Evolutionary conservation across 2,329 filamentous ascomycete species (phyloP).

Genomic region (Cordyceps tenuipes): DNA sequence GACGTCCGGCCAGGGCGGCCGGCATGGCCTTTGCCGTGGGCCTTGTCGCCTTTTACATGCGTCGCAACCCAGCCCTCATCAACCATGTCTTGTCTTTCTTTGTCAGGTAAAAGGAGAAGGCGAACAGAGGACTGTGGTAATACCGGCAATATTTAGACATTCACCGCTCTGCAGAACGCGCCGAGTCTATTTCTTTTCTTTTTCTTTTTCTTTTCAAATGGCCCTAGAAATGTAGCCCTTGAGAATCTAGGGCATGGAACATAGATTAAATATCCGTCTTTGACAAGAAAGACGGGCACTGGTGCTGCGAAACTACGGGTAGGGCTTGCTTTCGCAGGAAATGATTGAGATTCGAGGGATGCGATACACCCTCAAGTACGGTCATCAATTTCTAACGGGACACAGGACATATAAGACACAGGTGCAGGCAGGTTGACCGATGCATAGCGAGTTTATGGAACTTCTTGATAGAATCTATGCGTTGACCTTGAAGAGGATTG

Average conservation of each 20-base stretch:
- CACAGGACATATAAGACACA: too few species aligned
- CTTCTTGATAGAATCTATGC: too few species aligned
- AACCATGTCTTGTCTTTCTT: slow-evolving; percentile 22
- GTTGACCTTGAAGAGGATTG: background rate
- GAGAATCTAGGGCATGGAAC: background rate
- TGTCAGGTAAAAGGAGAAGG: slow-evolving; percentile 9
- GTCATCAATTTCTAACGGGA: too few species aligned
- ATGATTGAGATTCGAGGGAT: too few species aligned
- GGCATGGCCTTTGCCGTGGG: slow-evolving; percentile 60
- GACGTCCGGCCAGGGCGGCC: slow-evolving; percentile 52
- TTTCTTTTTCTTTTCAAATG: background rate
- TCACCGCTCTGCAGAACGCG: too few species aligned
- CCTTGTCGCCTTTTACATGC: slow-evolving; percentile 58
- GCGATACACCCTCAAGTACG: too few species aligned
- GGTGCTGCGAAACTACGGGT: too few species aligned
- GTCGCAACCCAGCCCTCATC: slow-evolving; percentile 34
- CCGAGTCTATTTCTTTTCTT: background rate
- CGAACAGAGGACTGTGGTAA: background rate
- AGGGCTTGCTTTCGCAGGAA: too few species aligned
- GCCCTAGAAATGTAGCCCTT: background rate
- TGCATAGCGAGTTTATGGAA: too few species aligned
- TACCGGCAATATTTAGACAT: background rate
- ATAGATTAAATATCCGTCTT: slow-evolving; percentile 1
- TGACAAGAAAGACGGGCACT: background rate
- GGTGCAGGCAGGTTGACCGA: too few species aligned